Evolutionary conservation across 169 alveolate genomes (phyloP).

Genomic region (Plasmodium inui): DNA sequence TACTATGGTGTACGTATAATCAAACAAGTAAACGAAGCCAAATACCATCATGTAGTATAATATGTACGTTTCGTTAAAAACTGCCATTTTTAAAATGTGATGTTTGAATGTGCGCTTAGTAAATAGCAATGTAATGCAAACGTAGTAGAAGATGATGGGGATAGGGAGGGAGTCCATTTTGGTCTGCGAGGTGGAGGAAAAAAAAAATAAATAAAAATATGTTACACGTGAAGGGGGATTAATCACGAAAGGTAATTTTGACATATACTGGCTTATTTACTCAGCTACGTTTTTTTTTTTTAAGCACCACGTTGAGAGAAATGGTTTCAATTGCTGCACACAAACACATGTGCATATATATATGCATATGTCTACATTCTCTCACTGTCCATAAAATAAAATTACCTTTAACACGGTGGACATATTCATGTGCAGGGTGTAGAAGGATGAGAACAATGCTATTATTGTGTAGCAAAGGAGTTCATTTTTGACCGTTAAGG

Average conservation of each 20-base stretch:
- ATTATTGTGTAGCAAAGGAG: conserved; percentile 20
- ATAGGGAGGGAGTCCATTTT: conserved; percentile 46
- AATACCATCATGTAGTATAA: conserved; percentile 42
- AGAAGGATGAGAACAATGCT: conserved; percentile 32
- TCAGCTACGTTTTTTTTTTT: background rate
- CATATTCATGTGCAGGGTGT: conserved; percentile 51
- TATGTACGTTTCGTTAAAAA: conserved; percentile 21
- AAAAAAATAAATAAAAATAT: background rate
- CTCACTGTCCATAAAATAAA: background rate
- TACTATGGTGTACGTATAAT: conserved; percentile 54
- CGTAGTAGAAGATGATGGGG: conserved; percentile 41
- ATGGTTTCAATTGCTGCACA: background rate
- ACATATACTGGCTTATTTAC: background rate
- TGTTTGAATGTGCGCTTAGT: conserved; percentile 16
- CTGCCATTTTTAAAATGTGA: conserved; percentile 11
- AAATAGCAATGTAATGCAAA: conserved; percentile 12
- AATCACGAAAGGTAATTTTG: background rate
- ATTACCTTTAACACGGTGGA: conserved; percentile 66
- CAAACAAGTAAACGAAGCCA: conserved; percentile 31
- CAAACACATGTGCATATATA: background rate
- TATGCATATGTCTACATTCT: background rate
- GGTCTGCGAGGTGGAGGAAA: conserved; percentile 17
- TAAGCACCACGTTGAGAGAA: background rate
- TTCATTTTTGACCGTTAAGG: conserved; percentile 30
- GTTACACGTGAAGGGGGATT: background rate